Percentiles rank a stretch among this genome's conserved stretches.
These are phyloP conservation scores for Tolypocladium ophioglossoides DNA, from an alignment of 2,329 filamentous ascomycete species.

Conservation along the genomic window DNA sequence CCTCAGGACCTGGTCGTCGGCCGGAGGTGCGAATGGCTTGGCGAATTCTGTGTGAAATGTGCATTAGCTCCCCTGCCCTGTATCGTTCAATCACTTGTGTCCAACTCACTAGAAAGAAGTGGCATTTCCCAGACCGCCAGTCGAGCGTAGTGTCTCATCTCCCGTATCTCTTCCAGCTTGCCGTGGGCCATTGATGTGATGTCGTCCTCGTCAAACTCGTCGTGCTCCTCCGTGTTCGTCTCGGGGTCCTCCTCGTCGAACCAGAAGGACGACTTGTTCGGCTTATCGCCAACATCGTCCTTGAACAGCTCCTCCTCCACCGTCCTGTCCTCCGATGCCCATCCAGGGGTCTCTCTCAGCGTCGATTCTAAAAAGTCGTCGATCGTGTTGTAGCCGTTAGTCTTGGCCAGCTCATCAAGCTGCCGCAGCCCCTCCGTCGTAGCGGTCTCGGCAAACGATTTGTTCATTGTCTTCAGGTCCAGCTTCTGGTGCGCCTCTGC, in stretches of 20 bases:
- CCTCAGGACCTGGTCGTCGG: constrained; percentile 59
- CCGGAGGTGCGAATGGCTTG: constrained; percentile 68
- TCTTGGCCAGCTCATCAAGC: constrained; percentile 24
- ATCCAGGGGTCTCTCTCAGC: constrained; percentile 17
- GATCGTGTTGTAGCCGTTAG: constrained; percentile 20
- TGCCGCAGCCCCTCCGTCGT: constrained; percentile 21
- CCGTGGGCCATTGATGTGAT: constrained; percentile 74
- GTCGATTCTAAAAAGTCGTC: constrained; percentile 19
- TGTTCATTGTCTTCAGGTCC: constrained; percentile 20
- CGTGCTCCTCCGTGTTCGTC: constrained; percentile 38
- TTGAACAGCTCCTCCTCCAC: constrained; percentile 19
- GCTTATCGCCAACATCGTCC: constrained; percentile 20
- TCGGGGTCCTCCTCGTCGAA: constrained; percentile 38
- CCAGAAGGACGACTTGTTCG: constrained; percentile 34
- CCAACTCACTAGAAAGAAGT: constrained; percentile 64
- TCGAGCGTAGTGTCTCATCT: constrained; percentile 79
- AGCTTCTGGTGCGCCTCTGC: constrained; percentile 11
- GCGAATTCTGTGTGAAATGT: constrained; percentile 53
- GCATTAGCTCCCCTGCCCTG: constrained; percentile 4
- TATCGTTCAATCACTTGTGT: background rate
- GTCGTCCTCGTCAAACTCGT: constrained; percentile 69
- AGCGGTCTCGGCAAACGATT: constrained; percentile 16
- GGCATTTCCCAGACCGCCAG: constrained; percentile 95
- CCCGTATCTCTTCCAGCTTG: constrained; percentile 79
- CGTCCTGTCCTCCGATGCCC: constrained; percentile 18